Conservation (phyloP, 2,329 filamentous ascomycete genomes). For the Stachybotrys chlorohalonatus region DNA sequence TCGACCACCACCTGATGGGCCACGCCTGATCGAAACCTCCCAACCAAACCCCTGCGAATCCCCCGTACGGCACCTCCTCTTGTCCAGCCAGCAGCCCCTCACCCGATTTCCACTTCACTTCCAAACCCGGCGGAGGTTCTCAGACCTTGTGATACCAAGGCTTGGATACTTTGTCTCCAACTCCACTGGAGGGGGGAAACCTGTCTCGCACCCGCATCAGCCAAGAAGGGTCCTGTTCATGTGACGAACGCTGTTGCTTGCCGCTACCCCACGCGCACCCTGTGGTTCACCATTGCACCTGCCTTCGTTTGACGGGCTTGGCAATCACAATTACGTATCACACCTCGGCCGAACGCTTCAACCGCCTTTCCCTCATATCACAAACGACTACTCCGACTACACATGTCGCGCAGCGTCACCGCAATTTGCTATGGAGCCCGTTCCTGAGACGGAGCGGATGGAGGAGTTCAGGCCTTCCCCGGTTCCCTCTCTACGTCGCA, state of each 20-base stretch:
- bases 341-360: neutral
- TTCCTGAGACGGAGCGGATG: slow-evolving; percentile 60
- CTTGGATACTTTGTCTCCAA: too few relatives aligned
- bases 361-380: neutral
- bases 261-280: neutral
- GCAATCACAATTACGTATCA: too few relatives aligned
- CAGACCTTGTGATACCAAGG: neutral
- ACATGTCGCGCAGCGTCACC: neutral
- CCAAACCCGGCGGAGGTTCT: neutral
- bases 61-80: neutral
- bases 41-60: neutral
- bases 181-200: too few relatives aligned
- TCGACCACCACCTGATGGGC: neutral
- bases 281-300: neutral
- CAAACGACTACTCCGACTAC: neutral
- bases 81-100: neutral
- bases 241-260: neutral
- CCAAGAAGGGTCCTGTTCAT: too few relatives aligned
- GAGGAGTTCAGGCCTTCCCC: slow-evolving; percentile 55
- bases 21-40: neutral
- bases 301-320: neutral
- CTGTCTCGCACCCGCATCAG: too few relatives aligned
- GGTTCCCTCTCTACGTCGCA: slow-evolving; percentile 43
- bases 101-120: neutral
- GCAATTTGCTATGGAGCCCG: slow-evolving; percentile 47